A percentile compares a stretch with the other conserved stretches of the same genome.
Evolutionary conservation across 768 basidiomycete genomes (phyloP).

Genomic region (Leccinum longicurvipes): DNA sequence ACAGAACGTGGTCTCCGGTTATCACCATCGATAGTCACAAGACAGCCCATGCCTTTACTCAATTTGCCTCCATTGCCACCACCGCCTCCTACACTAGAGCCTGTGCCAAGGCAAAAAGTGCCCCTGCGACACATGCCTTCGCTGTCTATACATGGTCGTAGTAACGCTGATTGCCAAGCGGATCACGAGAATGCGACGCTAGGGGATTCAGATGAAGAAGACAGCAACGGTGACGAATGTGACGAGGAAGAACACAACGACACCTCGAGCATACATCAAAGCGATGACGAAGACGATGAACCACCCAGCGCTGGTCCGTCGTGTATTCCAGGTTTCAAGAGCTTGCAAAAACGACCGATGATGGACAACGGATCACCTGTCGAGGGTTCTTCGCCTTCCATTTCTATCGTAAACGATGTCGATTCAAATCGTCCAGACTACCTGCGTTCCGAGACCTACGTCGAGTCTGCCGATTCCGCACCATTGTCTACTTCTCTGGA

Average conservation of each 20-base stretch:
- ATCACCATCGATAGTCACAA: constrained; percentile 43
- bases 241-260: constrained; percentile 35
- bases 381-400: constrained; percentile 3
- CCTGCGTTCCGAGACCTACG: constrained; percentile 6
- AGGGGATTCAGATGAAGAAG: constrained; percentile 35
- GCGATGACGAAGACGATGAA: constrained; percentile 36
- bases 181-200: constrained; percentile 21
- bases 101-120: constrained; percentile 15
- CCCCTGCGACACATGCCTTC: constrained; percentile 56
- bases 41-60: constrained; percentile 45
- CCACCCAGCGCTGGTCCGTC: constrained; percentile 23
- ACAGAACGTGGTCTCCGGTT: constrained; percentile 40
- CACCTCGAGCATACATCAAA: constrained; percentile 35
- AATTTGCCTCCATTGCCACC: constrained; percentile 49
- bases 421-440: constrained; percentile 1
- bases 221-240: constrained; percentile 33
- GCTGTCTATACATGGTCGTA: constrained; percentile 38
- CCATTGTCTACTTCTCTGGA: constrained; percentile 9
- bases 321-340: not conserved
- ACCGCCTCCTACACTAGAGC: constrained; percentile 15
- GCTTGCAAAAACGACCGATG: constrained; percentile 11
- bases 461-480: constrained; percentile 1
- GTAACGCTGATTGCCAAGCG: constrained; percentile 19
- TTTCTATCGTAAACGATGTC: not conserved
- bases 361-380: not conserved